Evolutionary conservation across 2,329 filamentous ascomycete genomes (phyloP), one percentile per base, ranked within the genome.

Genomic region (Claviceps digitariae): DNA sequence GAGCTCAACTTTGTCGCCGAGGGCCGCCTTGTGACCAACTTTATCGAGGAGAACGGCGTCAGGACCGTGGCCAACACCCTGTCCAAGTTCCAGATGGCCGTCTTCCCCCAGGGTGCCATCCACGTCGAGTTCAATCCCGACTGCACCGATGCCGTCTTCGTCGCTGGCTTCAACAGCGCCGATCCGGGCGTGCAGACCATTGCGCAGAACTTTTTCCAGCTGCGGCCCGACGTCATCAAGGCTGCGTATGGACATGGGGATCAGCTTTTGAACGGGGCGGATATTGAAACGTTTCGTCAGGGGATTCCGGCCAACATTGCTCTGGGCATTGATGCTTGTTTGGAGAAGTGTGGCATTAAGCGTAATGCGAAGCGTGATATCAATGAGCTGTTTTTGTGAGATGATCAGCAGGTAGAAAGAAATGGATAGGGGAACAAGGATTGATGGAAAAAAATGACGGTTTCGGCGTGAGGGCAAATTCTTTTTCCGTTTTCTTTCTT

Each of bases 101-200:
- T 75, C 10, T 76, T 78, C 61, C 74, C 74, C 2, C 68, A 74
- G 57, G 76, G 75, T 5, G 68, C 70, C 3, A 65, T 76, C 10
- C 75, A 78, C 58, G 70, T 71, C 2, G 72, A 77, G 56, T 76
- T 73, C 62, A 78, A 78, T 62, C 74, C 74, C 2, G 68, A 73
- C 54, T 77, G 76, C 60, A 66, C 68, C 43, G 65, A 70, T 20
- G 67, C 74, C 21, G 67, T 72, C 7, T 77, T 77, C 58, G 70
- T 77, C 6, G 74, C 74, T 6, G 68, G 66, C 4, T 77, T 77
- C 61, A 69, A 69, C 52, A 63, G 62, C 17, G 66, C 70, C 51
- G 74, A 77, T 56, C 71, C 72, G 3, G 74, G 74, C 36, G 67
- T 72, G 4, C 67, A 69, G 51, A 69, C 72, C 55, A 62, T 72